These are phyloP conservation scores for Spathaspora hagerdaliae DNA, from an alignment of 805 yeast genomes.

Conservation along the genomic window DNA sequence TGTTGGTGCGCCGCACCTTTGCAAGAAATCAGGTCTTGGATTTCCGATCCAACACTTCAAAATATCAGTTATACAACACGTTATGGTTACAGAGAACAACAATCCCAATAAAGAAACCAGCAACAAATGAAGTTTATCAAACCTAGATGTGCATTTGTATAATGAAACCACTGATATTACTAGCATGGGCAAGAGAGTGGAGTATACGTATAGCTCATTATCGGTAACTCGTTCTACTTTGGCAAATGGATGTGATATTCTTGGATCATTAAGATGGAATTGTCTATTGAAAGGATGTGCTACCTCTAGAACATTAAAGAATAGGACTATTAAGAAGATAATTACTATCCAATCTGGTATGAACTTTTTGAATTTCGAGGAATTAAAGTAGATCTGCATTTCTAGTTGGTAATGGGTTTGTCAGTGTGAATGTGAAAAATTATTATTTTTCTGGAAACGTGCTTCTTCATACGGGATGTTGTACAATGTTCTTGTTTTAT, in stretches of 20 bases:
- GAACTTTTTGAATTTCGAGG: conserved; percentile 10
- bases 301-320: conserved; percentile 17
- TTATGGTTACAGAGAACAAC: conserved; percentile 21
- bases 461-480: too few species aligned
- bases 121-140: conserved; percentile 17
- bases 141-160: neutral
- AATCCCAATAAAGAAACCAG: conserved; percentile 29
- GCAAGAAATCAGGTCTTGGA: conserved; percentile 42
- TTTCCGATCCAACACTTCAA: conserved; percentile 38
- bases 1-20: conserved; percentile 29
- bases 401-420: neutral
- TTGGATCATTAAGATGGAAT: conserved; percentile 23
- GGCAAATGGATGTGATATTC: conserved; percentile 29
- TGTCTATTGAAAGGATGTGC: conserved; percentile 26
- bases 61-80: conserved; percentile 33
- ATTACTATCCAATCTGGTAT: conserved; percentile 23
- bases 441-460: too few species aligned
- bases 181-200: conserved; percentile 22
- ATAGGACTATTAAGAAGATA: conserved; percentile 12
- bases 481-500: too few species aligned
- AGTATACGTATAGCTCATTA: conserved; percentile 23
- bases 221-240: conserved; percentile 26
- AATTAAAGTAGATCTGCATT: conserved; percentile 8
- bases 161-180: conserved; percentile 13
- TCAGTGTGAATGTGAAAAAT: too few species aligned